Base-by-base conservation (phyloP, 148 eudicot genomes). In the Persicaria tinctoria region DNA sequence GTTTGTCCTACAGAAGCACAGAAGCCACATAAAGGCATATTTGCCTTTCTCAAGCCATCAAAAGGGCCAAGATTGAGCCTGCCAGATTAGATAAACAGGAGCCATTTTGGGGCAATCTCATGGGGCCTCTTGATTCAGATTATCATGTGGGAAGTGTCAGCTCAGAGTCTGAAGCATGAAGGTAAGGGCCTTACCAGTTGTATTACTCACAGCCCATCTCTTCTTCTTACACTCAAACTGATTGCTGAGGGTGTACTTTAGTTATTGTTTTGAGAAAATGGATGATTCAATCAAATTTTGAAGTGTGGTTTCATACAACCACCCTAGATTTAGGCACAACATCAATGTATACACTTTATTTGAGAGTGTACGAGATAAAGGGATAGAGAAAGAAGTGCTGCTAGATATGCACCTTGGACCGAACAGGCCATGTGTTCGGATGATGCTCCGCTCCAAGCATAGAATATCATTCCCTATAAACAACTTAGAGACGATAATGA, bases 61-160 rank as follows among this genome's bases (percentile, higher is more conserved):
- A 55, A 55, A 55, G 59, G 59, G 59, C 59, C 20, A 55, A 60
- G 66, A 18, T 20, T 60, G 16, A 63, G 68, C 45, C 16, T 63
- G 45, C 46, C 46, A 63, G 27, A 63, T 27, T 10, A 9, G 38
- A 32, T 10, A 2, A 32, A 63, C 46, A 63, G 68, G 7, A 63
- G 44, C 46, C 68, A 63, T 63, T 63, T 63, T 63, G 44, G 68
- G 68, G 5, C 5, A 63, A 55, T 27, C 10, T 63, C 4, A 59
- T 59, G 66, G 66, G 66, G 32, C 66, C 38, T 59, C 2, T 63
- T 63, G 68, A 5, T 27, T 63, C 68, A 63, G 68, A 63, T 11
- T 63, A 63, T 4, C 68, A 63, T 63, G 68, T 63, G 68, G n/a
- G 45, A 10, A 63, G 45, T 32, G 68, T 63, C 68, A 32, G 68